Percentiles rank a stretch among this genome's conserved stretches.
These are phyloP conservation scores for Gamsiella multidivaricata DNA, from an alignment of 192 early-diverging fungal genomes.

Conservation along the genomic window DNA sequence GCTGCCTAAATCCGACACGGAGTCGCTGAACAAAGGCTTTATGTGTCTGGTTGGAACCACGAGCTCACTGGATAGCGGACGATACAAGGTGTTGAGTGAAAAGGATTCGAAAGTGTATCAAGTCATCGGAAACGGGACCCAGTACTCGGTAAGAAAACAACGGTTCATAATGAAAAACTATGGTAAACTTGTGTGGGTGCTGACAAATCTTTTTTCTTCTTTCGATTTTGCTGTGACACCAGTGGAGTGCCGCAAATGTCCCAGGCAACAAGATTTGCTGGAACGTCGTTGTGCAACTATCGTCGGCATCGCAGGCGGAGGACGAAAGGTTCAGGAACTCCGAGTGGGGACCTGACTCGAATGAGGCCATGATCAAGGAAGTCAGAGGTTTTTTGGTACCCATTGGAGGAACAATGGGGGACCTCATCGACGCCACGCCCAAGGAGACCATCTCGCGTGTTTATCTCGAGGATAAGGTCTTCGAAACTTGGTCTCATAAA, in stretches of 20 bases:
- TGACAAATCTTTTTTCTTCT: not conserved
- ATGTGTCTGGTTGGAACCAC: slow-evolving; percentile 30
- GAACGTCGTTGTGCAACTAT: not conserved
- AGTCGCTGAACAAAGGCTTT: slow-evolving; percentile 2
- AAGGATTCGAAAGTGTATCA: slow-evolving; percentile 1
- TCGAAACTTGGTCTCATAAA: slow-evolving; percentile 15
- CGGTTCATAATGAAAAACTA: not conserved
- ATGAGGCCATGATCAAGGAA: not conserved
- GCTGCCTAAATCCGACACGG: slow-evolving; percentile 15
- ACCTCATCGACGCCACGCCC: slow-evolving; percentile 27
- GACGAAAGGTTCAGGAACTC: slow-evolving; percentile 14
- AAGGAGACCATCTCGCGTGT: slow-evolving; percentile 22
- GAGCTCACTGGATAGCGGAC: slow-evolving; percentile 1
- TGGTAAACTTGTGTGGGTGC: not conserved
- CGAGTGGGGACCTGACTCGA: slow-evolving; percentile 24
- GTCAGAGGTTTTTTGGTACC: slow-evolving; percentile 1
- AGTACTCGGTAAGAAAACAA: slow-evolving; percentile 16
- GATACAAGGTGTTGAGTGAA: slow-evolving; percentile 16
- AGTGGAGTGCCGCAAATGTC: slow-evolving; percentile 12
- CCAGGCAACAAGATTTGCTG: slow-evolving; percentile 13
- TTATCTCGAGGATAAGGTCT: slow-evolving; percentile 25
- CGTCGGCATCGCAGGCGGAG: not conserved
- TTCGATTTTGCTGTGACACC: not conserved
- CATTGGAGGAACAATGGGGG: slow-evolving; percentile 28
- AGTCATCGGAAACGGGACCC: slow-evolving; percentile 11